Conservation (phyloP, 169 alveolate species). For the Perkinsus chesapeaki region DNA sequence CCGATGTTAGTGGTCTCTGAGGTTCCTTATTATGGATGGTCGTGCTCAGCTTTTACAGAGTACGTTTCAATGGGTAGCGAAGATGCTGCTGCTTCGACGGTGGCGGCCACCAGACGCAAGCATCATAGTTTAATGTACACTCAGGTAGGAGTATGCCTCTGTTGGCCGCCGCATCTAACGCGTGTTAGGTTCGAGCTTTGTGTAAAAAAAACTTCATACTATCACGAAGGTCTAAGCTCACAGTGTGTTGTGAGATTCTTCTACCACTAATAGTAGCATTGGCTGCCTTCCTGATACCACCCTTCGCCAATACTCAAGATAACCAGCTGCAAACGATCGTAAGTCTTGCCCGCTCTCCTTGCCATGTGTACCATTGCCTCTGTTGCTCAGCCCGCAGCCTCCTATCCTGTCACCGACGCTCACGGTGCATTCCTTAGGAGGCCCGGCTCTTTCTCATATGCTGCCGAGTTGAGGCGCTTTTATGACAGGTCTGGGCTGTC, state of each 20-base stretch:
- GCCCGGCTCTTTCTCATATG: background rate
- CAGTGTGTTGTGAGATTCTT: background rate
- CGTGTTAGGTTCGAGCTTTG: background rate
- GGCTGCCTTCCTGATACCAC: background rate
- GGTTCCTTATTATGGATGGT: too few species aligned
- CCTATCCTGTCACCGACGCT: background rate
- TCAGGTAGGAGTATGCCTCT: background rate
- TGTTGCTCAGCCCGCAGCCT: background rate
- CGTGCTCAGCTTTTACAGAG: too few species aligned
- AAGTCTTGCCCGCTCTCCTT: background rate
- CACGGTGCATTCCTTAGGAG: background rate
- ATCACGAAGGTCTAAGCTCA: background rate
- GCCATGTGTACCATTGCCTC: background rate
- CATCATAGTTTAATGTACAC: background rate
- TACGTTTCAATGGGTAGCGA: too few species aligned
- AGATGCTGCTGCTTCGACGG: background rate
- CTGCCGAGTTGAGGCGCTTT: background rate
- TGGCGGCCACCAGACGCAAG: too few species aligned
- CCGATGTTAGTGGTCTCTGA: too few species aligned
- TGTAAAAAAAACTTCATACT: background rate
- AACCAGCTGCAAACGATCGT: background rate
- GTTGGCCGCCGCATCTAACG: background rate
- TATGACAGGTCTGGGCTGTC: background rate
- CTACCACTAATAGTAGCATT: background rate
- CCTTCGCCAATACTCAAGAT: background rate